phyloP scores from a whole-genome alignment of 192 early-diverging fungal genomes.

The Coemansia interrupta region DNA sequence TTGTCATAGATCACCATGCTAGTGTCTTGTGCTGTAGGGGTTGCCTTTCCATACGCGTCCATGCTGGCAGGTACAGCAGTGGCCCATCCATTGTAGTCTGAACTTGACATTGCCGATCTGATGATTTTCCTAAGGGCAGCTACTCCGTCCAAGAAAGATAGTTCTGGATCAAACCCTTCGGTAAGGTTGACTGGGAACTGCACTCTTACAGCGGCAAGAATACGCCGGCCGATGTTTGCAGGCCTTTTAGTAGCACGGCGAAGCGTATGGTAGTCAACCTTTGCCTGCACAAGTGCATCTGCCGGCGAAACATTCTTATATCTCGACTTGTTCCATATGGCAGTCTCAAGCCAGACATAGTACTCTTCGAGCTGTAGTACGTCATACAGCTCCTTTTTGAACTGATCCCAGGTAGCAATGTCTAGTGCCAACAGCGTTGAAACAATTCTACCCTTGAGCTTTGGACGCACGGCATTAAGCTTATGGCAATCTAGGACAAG shows the following conservation, averaged over 20 bases:
- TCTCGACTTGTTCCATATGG: neutral
- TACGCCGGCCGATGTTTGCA: neutral
- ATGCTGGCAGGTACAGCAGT: neutral
- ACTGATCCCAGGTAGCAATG: neutral
- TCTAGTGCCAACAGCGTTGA: neutral
- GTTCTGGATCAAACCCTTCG: neutral
- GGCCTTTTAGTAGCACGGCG: neutral
- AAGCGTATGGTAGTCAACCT: neutral
- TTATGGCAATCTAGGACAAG: neutral
- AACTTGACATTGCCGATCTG: neutral
- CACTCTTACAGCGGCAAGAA: neutral
- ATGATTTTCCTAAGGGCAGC: neutral
- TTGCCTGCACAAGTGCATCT: constrained; percentile 1
- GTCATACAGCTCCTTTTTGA: constrained; percentile 1
- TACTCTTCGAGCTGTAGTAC: neutral
- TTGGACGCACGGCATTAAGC: neutral
- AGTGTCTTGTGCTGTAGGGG: neutral
- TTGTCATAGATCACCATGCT: neutral
- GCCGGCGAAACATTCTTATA: neutral
- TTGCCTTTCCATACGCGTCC: neutral
- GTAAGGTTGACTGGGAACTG: neutral
- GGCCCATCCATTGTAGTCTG: neutral
- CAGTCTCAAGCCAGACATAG: neutral
- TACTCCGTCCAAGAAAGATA: neutral
- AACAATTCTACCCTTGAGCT: neutral